Evolutionary conservation across 1,139 yeast genomes (phyloP), one percentile per base, ranked within the genome.

Genomic region (Zygosaccharomyces sapae): DNA sequence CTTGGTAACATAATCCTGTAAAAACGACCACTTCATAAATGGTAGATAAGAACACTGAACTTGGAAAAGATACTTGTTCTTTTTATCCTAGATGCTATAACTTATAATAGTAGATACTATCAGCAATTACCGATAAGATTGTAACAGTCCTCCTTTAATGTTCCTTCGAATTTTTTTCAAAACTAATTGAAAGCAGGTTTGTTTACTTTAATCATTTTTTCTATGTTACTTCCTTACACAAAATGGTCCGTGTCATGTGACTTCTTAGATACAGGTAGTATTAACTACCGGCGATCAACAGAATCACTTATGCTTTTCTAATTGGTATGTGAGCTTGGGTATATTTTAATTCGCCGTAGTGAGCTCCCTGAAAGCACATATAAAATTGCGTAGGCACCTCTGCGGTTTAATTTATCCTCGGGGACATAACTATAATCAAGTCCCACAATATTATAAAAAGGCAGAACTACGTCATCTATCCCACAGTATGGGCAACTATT

Each of bases 311-410:
- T 22, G 8, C 8, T 22, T 6, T 22, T 22, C 25, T 22, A 22
- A 7, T 22, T 22, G 8, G 25, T 7, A 7, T 7, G 8, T 6
- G 25, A 19, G 98, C 98, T 96, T 95, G 70, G 94, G 98, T 62
- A 95, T 76, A 51, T 81, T 84, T 50, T 86, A 16, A 38, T 8
- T 38, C 41, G 30, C 9, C 29, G 38, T 18, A 44, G 34, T 2
- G 34, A 29, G 13, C 6, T 38, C 13, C 38, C 37, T 13, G 46
- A 30, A 9, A 38, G 41, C 6, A 55, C 47, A 30, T 49, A 51
- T 3, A 58, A 45, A 24, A 56, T 50, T 3, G 53, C 59, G 40
- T 55, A 49, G 12, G 45, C 49, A 7, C 41, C 38, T 3, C 19
- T 42, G 13, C 46, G 45, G 33, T 43, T 46, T 1, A 30, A 36